phyloP scores from a whole-genome alignment of 768 basidiomycete genomes.

The Leucogyrophana mollusca region DNA sequence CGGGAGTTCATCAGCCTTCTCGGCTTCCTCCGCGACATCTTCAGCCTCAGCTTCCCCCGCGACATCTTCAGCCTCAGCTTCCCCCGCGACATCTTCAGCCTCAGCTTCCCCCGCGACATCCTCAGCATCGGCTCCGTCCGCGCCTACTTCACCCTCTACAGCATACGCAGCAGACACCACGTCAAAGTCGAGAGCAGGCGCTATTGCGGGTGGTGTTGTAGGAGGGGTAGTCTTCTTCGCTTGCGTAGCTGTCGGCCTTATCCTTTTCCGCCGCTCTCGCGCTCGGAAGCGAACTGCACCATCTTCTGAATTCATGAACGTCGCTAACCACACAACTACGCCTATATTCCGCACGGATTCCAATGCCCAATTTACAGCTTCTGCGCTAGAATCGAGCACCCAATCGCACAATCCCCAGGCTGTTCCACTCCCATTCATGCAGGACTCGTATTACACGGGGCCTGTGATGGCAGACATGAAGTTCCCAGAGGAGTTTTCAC shows the following conservation, averaged over 20 bases:
- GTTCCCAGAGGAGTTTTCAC: constrained; percentile 12
- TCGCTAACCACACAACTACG: constrained; percentile 17
- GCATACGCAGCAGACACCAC: constrained; percentile 8
- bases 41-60: too few relatives aligned
- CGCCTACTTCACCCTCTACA: neutral
- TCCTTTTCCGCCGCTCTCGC: constrained; percentile 43
- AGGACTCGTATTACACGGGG: constrained; percentile 11
- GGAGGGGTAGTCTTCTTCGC: constrained; percentile 44
- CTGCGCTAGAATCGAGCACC: constrained; percentile 16
- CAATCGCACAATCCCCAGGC: constrained; percentile 3
- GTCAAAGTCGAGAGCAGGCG: constrained; percentile 34
- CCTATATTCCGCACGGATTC: constrained; percentile 28
- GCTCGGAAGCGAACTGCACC: constrained; percentile 46
- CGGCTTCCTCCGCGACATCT: too few relatives aligned
- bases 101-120: too few relatives aligned
- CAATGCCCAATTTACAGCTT: constrained; percentile 11
- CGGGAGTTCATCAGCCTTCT: too few relatives aligned
- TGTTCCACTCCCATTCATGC: constrained; percentile 12
- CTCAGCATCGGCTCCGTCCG: neutral
- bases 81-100: too few relatives aligned
- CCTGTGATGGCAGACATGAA: constrained; percentile 7
- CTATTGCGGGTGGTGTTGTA: constrained; percentile 53
- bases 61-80: neutral
- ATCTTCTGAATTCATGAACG: constrained; percentile 55
- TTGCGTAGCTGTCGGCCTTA: constrained; percentile 30